phyloP scores from a whole-genome alignment of 163 green algal genomes.

The Coccomyxa subellipsoidea region DNA sequence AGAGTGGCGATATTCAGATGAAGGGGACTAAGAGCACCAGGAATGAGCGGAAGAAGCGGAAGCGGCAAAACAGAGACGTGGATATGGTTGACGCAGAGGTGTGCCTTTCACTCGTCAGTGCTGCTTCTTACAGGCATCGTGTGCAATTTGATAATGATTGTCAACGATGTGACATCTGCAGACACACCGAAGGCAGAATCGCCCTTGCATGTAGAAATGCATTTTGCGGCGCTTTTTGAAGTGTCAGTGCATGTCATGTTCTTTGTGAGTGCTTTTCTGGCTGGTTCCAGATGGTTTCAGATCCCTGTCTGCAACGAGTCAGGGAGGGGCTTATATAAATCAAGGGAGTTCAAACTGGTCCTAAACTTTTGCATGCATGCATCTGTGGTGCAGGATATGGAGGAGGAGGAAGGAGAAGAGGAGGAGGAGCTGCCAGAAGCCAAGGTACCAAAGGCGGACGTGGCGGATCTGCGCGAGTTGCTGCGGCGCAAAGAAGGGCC shows the following conservation, averaged over 20 bases:
- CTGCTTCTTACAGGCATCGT: no score
- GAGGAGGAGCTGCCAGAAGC: conserved; percentile 4
- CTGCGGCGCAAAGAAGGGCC: background rate
- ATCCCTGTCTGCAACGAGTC: no score
- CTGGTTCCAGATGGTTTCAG: no score
- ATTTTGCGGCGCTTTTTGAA: no score
- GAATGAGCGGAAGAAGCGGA: conserved; percentile 15
- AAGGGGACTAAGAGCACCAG: background rate
- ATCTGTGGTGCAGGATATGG: background rate
- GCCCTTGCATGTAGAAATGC: no score
- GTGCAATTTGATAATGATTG: no score
- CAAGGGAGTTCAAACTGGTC: no score
- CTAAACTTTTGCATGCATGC: background rate
- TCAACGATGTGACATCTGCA: no score
- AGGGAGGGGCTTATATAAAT: no score
- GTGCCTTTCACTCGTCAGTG: background rate
- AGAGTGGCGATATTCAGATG: conserved; percentile 24
- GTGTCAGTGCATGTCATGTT: no score
- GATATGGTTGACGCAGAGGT: conserved; percentile 35
- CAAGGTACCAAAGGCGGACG: background rate
- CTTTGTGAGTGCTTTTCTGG: no score
- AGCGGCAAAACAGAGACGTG: conserved; percentile 16
- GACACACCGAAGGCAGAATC: no score
- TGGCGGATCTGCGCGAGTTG: background rate
- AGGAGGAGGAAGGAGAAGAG: background rate